phyloP scores from a whole-genome alignment of 495 filamentous ascomycete species.

The Tuber melanosporum region DNA sequence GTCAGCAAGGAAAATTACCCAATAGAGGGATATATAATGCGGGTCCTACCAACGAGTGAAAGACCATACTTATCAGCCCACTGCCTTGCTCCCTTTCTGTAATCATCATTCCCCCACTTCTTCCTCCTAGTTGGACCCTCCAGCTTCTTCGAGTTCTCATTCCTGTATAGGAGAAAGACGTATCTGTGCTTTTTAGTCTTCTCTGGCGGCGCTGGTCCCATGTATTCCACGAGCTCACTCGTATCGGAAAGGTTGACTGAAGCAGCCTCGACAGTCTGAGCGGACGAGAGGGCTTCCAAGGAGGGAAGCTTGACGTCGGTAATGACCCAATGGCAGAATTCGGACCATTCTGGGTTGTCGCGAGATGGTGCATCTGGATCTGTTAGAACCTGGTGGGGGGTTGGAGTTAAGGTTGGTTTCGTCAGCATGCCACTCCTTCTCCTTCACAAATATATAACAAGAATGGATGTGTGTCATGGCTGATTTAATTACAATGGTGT shows the following conservation, averaged over 20 bases:
- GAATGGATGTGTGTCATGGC: slow-evolving; percentile 5
- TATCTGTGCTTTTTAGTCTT: slow-evolving; percentile 65
- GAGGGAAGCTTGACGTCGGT: slow-evolving; percentile 44
- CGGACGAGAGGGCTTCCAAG: slow-evolving; percentile 18
- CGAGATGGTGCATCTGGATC: slow-evolving; percentile 66
- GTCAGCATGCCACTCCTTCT: slow-evolving; percentile 1
- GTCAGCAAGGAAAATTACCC: not conserved
- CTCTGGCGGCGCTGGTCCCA: slow-evolving; percentile 57
- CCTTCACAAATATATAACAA: not conserved
- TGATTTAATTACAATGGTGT: slow-evolving; percentile 29
- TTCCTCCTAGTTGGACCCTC: slow-evolving; percentile 54
- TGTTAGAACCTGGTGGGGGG: slow-evolving; percentile 46
- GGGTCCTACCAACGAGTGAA: slow-evolving; percentile 51
- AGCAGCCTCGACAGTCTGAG: slow-evolving; percentile 19
- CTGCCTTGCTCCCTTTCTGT: slow-evolving; percentile 53
- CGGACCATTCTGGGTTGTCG: slow-evolving; percentile 58
- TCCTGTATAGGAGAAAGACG: slow-evolving; percentile 56
- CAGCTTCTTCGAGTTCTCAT: slow-evolving; percentile 45
- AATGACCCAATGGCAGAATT: slow-evolving; percentile 68
- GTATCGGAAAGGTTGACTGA: slow-evolving; percentile 35
- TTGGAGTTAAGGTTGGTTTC: slow-evolving; percentile 19
- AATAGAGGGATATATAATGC: slow-evolving; percentile 32
- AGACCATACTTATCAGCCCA: slow-evolving; percentile 60
- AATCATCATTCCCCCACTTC: slow-evolving; percentile 57
- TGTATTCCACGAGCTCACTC: slow-evolving; percentile 52